phyloP scores from a whole-genome alignment of 352 stramenopile species.

The Globisporangium recalcitrans region DNA sequence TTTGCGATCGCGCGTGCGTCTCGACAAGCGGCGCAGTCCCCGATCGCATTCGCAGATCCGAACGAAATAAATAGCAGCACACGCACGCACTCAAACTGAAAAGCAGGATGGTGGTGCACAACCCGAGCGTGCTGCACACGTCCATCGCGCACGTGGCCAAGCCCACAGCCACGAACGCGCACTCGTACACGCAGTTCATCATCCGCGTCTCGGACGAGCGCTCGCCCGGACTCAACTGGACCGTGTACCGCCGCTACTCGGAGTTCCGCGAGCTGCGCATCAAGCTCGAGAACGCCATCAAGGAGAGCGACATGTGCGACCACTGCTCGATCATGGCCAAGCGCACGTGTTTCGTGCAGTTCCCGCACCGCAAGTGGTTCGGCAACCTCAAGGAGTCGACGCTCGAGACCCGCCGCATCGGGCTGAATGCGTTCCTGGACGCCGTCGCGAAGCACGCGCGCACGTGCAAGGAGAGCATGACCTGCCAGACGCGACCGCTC shows the following conservation, averaged over 20 bases:
- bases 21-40: neutral
- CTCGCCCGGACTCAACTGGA: slow-evolving; percentile 64
- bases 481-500: slow-evolving; percentile 62
- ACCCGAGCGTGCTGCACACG: slow-evolving; percentile 60
- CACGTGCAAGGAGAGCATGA: slow-evolving; percentile 62
- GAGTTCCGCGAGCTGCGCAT: slow-evolving; percentile 78
- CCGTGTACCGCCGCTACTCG: slow-evolving; percentile 79
- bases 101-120: slow-evolving; percentile 23
- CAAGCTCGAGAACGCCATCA: slow-evolving; percentile 55
- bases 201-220: slow-evolving; percentile 83
- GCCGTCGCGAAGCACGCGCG: slow-evolving; percentile 71
- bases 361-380: slow-evolving; percentile 71
- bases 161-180: slow-evolving; percentile 42
- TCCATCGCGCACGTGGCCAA: slow-evolving; percentile 78
- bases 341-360: slow-evolving; percentile 77
- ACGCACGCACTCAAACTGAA: too few relatives aligned
- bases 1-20: neutral
- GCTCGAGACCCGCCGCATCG: slow-evolving; percentile 64
- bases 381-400: slow-evolving; percentile 68
- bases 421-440: slow-evolving; percentile 75
- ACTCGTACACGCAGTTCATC: slow-evolving; percentile 80
- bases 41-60: neutral
- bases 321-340: slow-evolving; percentile 78
- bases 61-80: neutral
- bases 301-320: slow-evolving; percentile 62